These are phyloP conservation scores for Bryoerythrophyllum caledonicum DNA, from an alignment of 225 moss, liverwort and hornwort genomes.

Conservation along the genomic window DNA sequence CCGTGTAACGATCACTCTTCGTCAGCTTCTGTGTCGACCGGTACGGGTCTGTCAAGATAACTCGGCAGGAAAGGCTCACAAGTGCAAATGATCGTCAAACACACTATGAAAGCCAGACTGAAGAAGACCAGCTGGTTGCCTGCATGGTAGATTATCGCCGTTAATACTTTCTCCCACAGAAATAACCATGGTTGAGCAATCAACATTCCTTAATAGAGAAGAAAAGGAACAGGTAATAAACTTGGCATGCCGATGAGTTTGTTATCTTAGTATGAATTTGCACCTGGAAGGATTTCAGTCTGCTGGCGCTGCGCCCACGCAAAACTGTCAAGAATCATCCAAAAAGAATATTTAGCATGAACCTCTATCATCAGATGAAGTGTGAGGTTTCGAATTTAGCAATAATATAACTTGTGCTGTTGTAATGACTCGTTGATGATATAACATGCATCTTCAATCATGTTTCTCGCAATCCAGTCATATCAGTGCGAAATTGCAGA, in stretches of 20 bases:
- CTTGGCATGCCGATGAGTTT: background rate
- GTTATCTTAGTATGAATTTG: background rate
- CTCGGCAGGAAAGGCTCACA: slow-evolving; percentile 51
- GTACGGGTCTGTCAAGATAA: slow-evolving; percentile 27
- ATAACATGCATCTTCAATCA: background rate
- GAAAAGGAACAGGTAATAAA: background rate
- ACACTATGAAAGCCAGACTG: slow-evolving; percentile 8
- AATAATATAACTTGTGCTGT: background rate
- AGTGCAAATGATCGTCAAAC: slow-evolving; percentile 29
- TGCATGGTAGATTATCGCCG: slow-evolving; percentile 28
- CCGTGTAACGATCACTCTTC: background rate
- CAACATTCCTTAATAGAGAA: background rate
- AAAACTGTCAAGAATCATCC: slow-evolving; percentile 52
- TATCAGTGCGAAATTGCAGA: background rate
- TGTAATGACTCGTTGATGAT: no score
- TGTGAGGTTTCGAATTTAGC: background rate
- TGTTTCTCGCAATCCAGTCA: background rate
- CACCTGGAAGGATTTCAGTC: slow-evolving; percentile 75
- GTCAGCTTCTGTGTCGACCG: background rate
- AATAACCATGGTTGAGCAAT: background rate
- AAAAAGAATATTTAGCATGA: background rate
- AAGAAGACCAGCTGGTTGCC: slow-evolving; percentile 67
- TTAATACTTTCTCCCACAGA: background rate
- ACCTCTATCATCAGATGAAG: background rate
- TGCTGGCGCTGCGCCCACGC: slow-evolving; percentile 72